Evolutionary conservation across 768 basidiomycete species (phyloP), one percentile per base, ranked within the genome.

Genomic region (Leccinum aurantiacum): DNA sequence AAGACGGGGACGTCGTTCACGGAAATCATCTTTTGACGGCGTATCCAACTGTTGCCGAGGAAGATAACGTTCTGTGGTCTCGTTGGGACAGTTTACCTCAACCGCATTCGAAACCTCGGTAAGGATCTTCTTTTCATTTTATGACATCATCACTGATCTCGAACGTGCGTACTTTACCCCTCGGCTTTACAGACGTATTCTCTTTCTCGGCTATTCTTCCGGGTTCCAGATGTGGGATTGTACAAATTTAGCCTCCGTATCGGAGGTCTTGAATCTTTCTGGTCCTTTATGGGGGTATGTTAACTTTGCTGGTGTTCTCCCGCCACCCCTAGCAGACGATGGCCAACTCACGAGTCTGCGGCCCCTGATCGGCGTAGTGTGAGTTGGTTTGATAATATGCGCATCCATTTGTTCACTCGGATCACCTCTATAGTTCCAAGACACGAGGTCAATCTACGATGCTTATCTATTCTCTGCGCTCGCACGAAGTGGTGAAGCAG

Each of bases 141-240:
- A 25, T 62, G 29, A 44, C 11, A 13, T 37, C 29, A 65, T 51
- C 13, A 35, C 1, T 51, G 6, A 3, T 8, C 10, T 50, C n/a
- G 51, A 41, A 59, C 44, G 56, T 59, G 57, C 56, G 33, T 63
- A 24, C 14, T 53, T 63, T 14, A 68, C 15, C 3, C 1, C 27
- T 58, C 19, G 15, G 41, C 29, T 56, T 35, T 57, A 29, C 33
- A 81, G 82, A 47, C 76, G 78, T 25, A 64, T 86, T 6, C 77
- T 87, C 11, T 68, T 88, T 54, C 73, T 87, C 15, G 85, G 79
- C 5, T 88, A 87, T 67, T 60, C 67, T 33, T 72, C 74, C 14
- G 81, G 83, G 6, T 65, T 89, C 44, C 82, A 87, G 66, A 75
- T 87, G 19, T 89, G 86, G 86, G 85, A 88, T 63, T 83, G 82